Percentiles rank a stretch among this genome's conserved stretches.
phyloP scores from a whole-genome alignment of 495 filamentous ascomycete genomes.

The Penicillium paxilli region DNA sequence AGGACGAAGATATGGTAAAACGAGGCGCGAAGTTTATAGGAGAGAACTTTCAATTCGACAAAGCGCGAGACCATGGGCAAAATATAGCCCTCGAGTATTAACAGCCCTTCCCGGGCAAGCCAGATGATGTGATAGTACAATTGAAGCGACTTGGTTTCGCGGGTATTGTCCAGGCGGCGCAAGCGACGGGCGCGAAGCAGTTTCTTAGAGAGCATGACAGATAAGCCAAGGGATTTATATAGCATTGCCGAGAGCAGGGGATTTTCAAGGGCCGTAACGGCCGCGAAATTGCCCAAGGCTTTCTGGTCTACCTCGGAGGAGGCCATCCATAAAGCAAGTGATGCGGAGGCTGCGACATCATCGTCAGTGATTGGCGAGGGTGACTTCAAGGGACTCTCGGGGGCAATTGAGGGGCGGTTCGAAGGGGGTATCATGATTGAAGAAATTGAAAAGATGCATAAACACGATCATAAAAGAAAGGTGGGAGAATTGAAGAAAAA shows the following conservation, averaged over 20 bases:
- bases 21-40: conserved; percentile 86
- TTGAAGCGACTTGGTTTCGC: conserved; percentile 77
- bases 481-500: not conserved
- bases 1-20: conserved; percentile 97
- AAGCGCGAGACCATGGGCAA: conserved; percentile 72
- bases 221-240: conserved; percentile 88
- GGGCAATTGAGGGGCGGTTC: not conserved
- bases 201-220: conserved; percentile 82
- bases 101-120: conserved; percentile 88
- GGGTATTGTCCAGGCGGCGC: conserved; percentile 77
- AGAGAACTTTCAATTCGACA: conserved; percentile 79
- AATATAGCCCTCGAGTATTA: conserved; percentile 83
- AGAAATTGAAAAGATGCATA: not conserved
- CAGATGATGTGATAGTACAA: conserved; percentile 91
- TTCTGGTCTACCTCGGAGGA: conserved; percentile 97
- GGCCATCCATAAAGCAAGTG: conserved; percentile 69
- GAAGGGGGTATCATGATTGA: not conserved
- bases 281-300: conserved; percentile 85
- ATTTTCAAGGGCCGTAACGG: conserved; percentile 67
- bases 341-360: conserved; percentile 18
- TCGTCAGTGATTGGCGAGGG: conserved; percentile 16
- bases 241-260: conserved; percentile 76
- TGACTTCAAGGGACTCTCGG: not conserved
- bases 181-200: conserved; percentile 80
- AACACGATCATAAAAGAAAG: not conserved